phyloP scores from a whole-genome alignment of 2,329 filamentous ascomycete species.

The Helotiales sp. region DNA sequence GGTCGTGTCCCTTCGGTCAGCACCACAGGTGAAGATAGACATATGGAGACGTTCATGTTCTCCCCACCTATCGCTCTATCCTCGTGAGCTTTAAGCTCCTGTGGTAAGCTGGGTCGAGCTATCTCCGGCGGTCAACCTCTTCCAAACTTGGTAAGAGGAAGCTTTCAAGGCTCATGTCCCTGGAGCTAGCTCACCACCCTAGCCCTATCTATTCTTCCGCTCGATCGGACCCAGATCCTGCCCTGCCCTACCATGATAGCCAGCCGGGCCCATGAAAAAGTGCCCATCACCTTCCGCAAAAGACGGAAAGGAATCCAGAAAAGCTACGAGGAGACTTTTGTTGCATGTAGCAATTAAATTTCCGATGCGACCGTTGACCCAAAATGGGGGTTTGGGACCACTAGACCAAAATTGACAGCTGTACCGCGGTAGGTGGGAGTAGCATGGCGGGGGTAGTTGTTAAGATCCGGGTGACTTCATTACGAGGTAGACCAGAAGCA shows the following conservation, averaged over 20 bases:
- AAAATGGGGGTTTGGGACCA: neutral
- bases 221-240: neutral
- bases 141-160: neutral
- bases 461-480: too few species aligned
- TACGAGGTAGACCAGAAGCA: too few species aligned
- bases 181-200: neutral
- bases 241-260: too few species aligned
- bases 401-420: neutral
- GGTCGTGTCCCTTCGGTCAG: neutral
- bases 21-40: conserved; percentile 4
- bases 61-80: too few species aligned
- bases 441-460: neutral
- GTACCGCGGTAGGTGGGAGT: neutral
- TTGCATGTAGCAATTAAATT: conserved; percentile 9
- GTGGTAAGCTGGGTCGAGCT: neutral
- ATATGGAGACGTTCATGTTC: conserved; percentile 2
- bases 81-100: neutral
- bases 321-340: neutral
- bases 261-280: too few species aligned
- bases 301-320: neutral
- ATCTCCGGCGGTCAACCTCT: too few species aligned
- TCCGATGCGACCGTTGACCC: neutral
- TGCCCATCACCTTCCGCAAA: neutral
- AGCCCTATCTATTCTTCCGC: neutral
- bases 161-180: too few species aligned